These are phyloP conservation scores for Beauveria pseudobassiana DNA, from an alignment of 2,329 filamentous ascomycete genomes.

Conservation along the genomic window DNA sequence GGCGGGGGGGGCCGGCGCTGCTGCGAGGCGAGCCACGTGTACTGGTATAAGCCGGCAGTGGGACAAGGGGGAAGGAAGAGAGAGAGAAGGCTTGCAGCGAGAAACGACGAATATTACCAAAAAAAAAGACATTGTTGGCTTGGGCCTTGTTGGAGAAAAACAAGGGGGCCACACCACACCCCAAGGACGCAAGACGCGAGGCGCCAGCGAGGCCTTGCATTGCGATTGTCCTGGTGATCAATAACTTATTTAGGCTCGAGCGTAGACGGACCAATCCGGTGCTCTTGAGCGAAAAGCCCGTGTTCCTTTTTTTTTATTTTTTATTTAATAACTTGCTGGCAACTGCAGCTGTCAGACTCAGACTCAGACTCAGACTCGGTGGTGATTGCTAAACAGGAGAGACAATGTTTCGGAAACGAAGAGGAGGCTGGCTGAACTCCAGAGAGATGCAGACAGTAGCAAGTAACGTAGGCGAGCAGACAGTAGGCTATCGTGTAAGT, in stretches of 20 bases:
- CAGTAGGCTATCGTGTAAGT: not conserved
- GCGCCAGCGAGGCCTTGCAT: not conserved
- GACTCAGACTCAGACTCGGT: not conserved
- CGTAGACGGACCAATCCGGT: not conserved
- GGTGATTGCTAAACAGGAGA: not conserved
- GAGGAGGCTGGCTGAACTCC: not conserved
- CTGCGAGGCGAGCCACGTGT: too few relatives aligned
- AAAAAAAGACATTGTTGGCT: not conserved
- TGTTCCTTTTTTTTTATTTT: not conserved
- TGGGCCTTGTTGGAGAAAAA: not conserved
- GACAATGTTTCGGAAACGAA: not conserved
- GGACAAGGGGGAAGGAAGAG: too few relatives aligned
- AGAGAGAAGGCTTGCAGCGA: not conserved
- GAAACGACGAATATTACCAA: not conserved
- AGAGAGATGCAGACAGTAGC: too few relatives aligned
- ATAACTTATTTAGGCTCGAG: not conserved
- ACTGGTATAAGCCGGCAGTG: too few relatives aligned
- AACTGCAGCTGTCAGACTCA: not conserved
- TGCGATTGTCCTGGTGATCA: constrained; percentile 1
- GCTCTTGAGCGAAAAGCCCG: not conserved
- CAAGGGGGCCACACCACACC: too few relatives aligned
- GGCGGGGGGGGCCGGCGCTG: too few relatives aligned
- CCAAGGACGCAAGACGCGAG: not conserved
- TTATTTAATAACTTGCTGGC: not conserved
- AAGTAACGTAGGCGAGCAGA: too few relatives aligned